These are phyloP conservation scores for Pisolithus tinctorius DNA, from an alignment of 768 basidiomycete species.

Conservation along the genomic window DNA sequence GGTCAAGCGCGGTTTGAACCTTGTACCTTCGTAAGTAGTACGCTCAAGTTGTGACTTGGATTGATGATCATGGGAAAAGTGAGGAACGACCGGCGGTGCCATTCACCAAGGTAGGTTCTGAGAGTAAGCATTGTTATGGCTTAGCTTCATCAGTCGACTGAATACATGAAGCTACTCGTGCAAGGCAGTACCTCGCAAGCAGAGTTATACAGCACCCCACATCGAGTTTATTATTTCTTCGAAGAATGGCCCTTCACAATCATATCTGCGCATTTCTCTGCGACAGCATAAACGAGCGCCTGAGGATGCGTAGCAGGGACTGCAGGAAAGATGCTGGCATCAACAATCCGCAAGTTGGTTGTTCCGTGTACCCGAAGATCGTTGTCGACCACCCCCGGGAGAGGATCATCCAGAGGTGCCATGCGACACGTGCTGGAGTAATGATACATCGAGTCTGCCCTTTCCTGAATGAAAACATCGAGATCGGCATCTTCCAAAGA, in stretches of 20 bases:
- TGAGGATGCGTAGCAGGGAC: conserved; percentile 27
- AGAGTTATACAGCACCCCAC: background rate
- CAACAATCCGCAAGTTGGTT: conserved; percentile 35
- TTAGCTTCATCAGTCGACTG: too few species aligned
- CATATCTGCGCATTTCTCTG: conserved; percentile 34
- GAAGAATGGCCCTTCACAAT: conserved; percentile 8
- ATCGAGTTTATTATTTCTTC: conserved; percentile 1
- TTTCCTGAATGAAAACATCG: background rate
- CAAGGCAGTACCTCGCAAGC: too few species aligned
- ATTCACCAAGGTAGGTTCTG: too few species aligned
- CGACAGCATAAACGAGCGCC: conserved; percentile 29
- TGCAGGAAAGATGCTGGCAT: conserved; percentile 26
- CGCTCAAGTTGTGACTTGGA: too few species aligned
- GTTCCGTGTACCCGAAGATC: conserved; percentile 41
- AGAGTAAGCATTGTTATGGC: conserved; percentile 10
- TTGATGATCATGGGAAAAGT: too few species aligned
- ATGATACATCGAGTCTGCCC: conserved; percentile 26
- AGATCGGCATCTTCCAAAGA: background rate
- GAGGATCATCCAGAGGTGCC: conserved; percentile 14
- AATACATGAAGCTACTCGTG: too few species aligned
- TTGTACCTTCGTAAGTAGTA: too few species aligned
- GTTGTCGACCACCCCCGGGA: conserved; percentile 41
- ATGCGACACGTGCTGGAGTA: conserved; percentile 33
- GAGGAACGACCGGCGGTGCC: conserved; percentile 8
- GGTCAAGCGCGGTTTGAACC: too few species aligned